A percentile compares a stretch with the other conserved stretches of the same genome.
Evolutionary conservation across 1,139 yeast species (phyloP).

Genomic region (Yamadazyma oceani): DNA sequence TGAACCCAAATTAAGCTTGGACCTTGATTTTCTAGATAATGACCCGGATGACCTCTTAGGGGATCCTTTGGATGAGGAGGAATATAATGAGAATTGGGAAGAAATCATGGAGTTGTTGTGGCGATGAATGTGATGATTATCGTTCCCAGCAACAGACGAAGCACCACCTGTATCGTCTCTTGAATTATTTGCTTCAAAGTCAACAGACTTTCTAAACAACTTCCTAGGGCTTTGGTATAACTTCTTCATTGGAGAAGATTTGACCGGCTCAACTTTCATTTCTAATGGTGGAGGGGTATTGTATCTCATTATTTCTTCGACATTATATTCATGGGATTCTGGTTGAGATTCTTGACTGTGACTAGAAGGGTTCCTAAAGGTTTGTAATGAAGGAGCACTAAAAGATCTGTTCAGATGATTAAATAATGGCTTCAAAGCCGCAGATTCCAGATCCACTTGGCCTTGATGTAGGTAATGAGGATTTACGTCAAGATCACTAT

Average conservation of each 20-base stretch:
- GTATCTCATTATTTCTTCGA: slow-evolving; percentile 7
- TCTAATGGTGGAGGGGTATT: slow-evolving; percentile 18
- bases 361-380: slow-evolving; percentile 25
- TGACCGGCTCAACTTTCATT: slow-evolving; percentile 7
- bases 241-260: slow-evolving; percentile 34
- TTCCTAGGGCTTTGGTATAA: slow-evolving; percentile 38
- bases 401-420: slow-evolving; percentile 28
- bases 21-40: slow-evolving; percentile 13
- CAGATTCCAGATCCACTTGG: too few relatives aligned
- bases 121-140: slow-evolving; percentile 16
- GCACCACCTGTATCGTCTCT: background rate
- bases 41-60: slow-evolving; percentile 32
- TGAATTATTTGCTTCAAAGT: slow-evolving; percentile 8
- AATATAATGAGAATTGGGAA: slow-evolving; percentile 29
- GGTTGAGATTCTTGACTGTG: background rate
- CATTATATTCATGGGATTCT: background rate
- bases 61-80: slow-evolving; percentile 23
- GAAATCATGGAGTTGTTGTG: slow-evolving; percentile 33
- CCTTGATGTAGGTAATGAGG: too few relatives aligned
- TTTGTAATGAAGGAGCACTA: slow-evolving; percentile 46
- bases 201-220: slow-evolving; percentile 28
- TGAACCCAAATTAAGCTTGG: too few relatives aligned
- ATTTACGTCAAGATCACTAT: slow-evolving; percentile 1
- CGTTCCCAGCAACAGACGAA: background rate
- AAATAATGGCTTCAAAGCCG: background rate